Evolutionary conservation across 2,329 filamentous ascomycete species (phyloP).

Genomic region (Aspergillus ochraceus): DNA sequence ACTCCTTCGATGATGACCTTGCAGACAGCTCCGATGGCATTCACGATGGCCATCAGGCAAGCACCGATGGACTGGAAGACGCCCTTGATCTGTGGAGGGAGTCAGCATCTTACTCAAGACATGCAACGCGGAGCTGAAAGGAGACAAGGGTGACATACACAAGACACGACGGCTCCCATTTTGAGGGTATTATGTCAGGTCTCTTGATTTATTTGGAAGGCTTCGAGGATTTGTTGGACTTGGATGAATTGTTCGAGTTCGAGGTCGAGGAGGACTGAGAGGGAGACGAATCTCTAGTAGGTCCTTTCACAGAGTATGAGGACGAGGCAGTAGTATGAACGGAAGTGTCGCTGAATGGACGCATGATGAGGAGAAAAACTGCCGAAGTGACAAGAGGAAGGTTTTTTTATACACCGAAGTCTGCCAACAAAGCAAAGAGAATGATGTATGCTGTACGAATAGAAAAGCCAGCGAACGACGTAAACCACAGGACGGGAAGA

Average conservation of each 20-base stretch:
- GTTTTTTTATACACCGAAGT: conserved; percentile 6
- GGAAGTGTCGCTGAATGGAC: conserved; percentile 30
- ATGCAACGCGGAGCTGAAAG: not conserved
- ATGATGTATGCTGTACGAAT: conserved; percentile 7
- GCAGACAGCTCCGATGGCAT: conserved; percentile 64
- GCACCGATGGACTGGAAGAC: conserved; percentile 64
- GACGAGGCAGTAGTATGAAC: conserved; percentile 31
- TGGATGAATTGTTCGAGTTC: conserved; percentile 12
- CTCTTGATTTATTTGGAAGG: conserved; percentile 3
- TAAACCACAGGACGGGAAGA: not conserved
- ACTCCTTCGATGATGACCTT: conserved; percentile 68
- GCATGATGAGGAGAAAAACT: conserved; percentile 20
- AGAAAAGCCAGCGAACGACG: not conserved
- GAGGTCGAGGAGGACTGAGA: conserved; percentile 13
- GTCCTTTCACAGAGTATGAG: conserved; percentile 23
- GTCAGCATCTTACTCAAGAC: conserved; percentile 21
- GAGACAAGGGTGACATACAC: conserved; percentile 61
- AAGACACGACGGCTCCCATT: conserved; percentile 83
- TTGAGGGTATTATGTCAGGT: conserved; percentile 33
- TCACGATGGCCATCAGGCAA: conserved; percentile 67
- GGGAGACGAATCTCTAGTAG: not conserved
- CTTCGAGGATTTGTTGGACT: conserved; percentile 10
- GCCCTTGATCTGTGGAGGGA: conserved; percentile 53
- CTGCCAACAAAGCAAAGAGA: not conserved
- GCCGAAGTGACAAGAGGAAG: not conserved